Base-by-base conservation (phyloP, 2,329 filamentous ascomycete genomes). In the Fusarium nanum region DNA sequence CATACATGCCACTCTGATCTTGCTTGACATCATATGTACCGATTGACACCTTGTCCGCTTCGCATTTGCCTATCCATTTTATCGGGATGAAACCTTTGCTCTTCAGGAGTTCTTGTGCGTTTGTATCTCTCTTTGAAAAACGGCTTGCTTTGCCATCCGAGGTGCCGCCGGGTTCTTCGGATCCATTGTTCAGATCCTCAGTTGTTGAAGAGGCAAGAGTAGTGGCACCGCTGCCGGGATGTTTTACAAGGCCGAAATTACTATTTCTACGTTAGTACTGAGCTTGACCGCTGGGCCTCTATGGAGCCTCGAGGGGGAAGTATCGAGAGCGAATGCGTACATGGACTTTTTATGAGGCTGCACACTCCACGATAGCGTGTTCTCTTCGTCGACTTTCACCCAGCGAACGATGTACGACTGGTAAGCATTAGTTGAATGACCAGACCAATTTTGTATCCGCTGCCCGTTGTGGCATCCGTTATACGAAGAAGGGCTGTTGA, bases 291-390 rank as follows among this genome's bases (percentile, higher is more conserved):
- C 13, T 27, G 16, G 18, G 60, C 32, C 52, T 28, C 18, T 14
- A 22, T 41, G 27, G 23, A 34, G 30, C 40, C 10, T 14, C 23
- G 28, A 16, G 52, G 34, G 48, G 37, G 47, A 30, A 50, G 28
- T 25, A 47, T n/a, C 22, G 25, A 53, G 34, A 60, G 74, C 25
- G 30, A 22, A 20, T 63, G 40, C 83, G 75, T 82, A 91, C 89
- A 99, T 92, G 63, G 95, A 98, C 83, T 98, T 98, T 84, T 97
- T 98, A 81, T 98, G 94, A 45, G 96, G 96, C 78, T 98, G 94
- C 41, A 99, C 89, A 77, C 93, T 98, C 96, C 96, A 99, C 18
- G 94, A 97, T 75, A 99, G 94, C 53, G 94, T 97, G 80, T 97
- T 91, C 56, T 92, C 92, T 70, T 93, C 91, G 59, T 94, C 91